A percentile compares a stretch with the other conserved stretches of the same genome.
Conservation (phyloP, 1,284 basidiomycete species). For the Marasmius tenuissimus region DNA sequence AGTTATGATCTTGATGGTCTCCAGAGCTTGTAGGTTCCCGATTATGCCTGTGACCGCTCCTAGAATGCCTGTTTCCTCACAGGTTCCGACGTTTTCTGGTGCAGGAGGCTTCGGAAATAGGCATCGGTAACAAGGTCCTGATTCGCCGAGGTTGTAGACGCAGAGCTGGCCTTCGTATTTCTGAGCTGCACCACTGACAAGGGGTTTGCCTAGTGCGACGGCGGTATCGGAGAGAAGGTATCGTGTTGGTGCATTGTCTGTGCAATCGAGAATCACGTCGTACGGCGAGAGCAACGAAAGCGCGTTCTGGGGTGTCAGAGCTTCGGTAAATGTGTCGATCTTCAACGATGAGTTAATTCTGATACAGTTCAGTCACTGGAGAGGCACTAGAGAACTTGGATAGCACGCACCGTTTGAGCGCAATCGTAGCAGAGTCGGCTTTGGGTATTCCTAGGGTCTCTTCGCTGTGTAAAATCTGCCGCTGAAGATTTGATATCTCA, state of each 20-base stretch:
- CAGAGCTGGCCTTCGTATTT: conserved; percentile 90
- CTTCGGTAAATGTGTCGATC: conserved; percentile 51
- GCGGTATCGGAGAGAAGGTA: conserved; percentile 93
- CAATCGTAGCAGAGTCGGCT: conserved; percentile 76
- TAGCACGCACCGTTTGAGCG: conserved; percentile 58
- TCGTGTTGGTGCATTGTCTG: conserved; percentile 90
- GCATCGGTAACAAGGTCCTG: conserved; percentile 93
- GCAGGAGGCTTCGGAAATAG: conserved; percentile 82
- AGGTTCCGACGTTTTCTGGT: conserved; percentile 67
- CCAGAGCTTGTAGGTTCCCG: conserved; percentile 89
- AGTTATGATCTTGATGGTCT: conserved; percentile 82
- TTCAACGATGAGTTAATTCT: conserved; percentile 73
- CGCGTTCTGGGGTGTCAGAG: conserved; percentile 65
- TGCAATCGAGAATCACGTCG: conserved; percentile 91
- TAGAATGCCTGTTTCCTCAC: conserved; percentile 90
- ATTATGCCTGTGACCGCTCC: conserved; percentile 91
- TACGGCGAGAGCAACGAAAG: conserved; percentile 57
- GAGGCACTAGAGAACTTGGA: not conserved
- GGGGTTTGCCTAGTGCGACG: conserved; percentile 72
- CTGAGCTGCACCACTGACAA: conserved; percentile 94
- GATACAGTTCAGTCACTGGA: conserved; percentile 7
- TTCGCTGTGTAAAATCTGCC: conserved; percentile 91
- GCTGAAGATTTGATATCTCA: conserved; percentile 90
- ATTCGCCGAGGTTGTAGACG: conserved; percentile 66
- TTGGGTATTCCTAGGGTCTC: conserved; percentile 81